These are phyloP conservation scores for Torulaspora microellipsoides DNA, from an alignment of 805 yeast genomes.

Conservation along the genomic window DNA sequence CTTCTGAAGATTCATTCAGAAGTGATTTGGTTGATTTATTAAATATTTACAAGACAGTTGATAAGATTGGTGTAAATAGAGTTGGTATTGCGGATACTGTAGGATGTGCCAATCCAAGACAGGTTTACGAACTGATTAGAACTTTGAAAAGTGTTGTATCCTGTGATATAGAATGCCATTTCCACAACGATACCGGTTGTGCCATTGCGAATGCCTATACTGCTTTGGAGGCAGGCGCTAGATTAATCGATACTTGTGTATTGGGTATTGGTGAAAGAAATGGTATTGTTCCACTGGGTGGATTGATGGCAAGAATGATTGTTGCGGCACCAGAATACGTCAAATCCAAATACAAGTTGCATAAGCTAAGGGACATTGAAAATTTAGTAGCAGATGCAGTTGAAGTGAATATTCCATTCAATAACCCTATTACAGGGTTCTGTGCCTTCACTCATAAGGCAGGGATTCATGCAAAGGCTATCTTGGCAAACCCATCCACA, in stretches of 20 bases:
- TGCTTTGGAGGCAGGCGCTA: slow-evolving; percentile 97
- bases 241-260: slow-evolving; percentile 88
- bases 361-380: slow-evolving; percentile 93
- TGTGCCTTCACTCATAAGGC: slow-evolving; percentile 99
- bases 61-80: slow-evolving; percentile 95
- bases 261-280: slow-evolving; percentile 98
- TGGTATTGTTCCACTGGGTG: slow-evolving; percentile 97
- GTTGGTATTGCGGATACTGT: slow-evolving; percentile 99
- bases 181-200: slow-evolving; percentile 99
- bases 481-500: slow-evolving; percentile 97
- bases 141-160: slow-evolving; percentile 90
- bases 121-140: slow-evolving; percentile 92
- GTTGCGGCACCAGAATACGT: slow-evolving; percentile 98
- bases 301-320: slow-evolving; percentile 98
- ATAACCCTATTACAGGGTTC: slow-evolving; percentile 98
- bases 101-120: slow-evolving; percentile 98
- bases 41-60: slow-evolving; percentile 94
- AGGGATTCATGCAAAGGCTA: slow-evolving; percentile 98
- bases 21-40: slow-evolving; percentile 91
- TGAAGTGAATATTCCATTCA: slow-evolving; percentile 94
- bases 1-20: slow-evolving; percentile 96
- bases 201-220: slow-evolving; percentile 98
- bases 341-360: slow-evolving; percentile 86
- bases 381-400: slow-evolving; percentile 96
- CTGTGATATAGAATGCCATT: slow-evolving; percentile 97